Base-by-base conservation (phyloP, 768 basidiomycete species). In the Leccinum pellstonianum region DNA sequence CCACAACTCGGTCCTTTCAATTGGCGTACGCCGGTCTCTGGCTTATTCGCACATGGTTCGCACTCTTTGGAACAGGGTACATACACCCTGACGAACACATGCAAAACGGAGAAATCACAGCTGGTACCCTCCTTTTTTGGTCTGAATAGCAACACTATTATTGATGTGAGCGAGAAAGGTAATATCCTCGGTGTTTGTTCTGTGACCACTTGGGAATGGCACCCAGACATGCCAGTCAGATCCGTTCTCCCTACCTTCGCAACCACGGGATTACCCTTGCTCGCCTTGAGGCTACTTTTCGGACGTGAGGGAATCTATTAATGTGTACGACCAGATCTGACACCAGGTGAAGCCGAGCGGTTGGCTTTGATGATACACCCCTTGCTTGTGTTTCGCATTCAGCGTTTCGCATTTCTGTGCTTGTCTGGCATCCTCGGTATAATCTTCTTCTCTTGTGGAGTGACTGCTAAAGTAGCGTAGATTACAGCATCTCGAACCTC, bases 21-120 rank as follows among this genome's bases (percentile, higher is more conserved):
- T 58, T 57, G 55, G 46, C 43, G 5, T 73, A 74, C 49, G 14
- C 25, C 46, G 47, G 58, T 56, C 70, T 73, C 25, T 73, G 71
- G 71, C 37, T 73, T 21, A 47, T 63, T 59, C 72, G 72, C 15
- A 46, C 64, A 46, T 66, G 68, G 57, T 68, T 73, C 15, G 77
- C 77, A 7, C 57, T 78, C 19, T 64, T 60, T 54, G 73, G 76
- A 19, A 70, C 66, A 7, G 77, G 71, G 1, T 77, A 77, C 57
- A 77, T 78, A 38, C 77, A 78, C 56, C 77, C 77, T 9, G 77
- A 78, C 57, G 77, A 78, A 64, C 67, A 76, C 58, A 75, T 77
- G 64, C 77, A 78, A 64, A 77, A 75, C 61, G 77, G 75, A 35
- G 77, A 78, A 62, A 64, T 73, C 19, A 70, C 67, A 12, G 73